A percentile compares a stretch with the other conserved stretches of the same genome.
Evolutionary conservation across 2,329 filamentous ascomycete species (phyloP).

Genomic region (Curvularia sp.): DNA sequence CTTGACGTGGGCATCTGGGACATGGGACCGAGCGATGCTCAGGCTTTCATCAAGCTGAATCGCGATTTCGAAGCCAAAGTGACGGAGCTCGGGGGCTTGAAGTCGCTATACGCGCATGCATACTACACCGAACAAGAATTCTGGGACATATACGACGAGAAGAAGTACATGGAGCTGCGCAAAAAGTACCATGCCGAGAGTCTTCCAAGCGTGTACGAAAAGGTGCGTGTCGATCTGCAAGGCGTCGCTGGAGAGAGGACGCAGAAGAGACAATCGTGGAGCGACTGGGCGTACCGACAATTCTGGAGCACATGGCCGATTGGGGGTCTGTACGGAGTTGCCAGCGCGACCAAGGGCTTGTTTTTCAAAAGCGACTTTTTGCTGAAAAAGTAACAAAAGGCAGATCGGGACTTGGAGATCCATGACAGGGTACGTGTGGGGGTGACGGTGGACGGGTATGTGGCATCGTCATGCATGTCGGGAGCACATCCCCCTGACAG

Average conservation of each 20-base stretch:
- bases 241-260: slow-evolving; percentile 36
- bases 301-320: slow-evolving; percentile 50
- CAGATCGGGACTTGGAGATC: background rate
- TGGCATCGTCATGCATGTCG: slow-evolving; percentile 1
- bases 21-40: slow-evolving; percentile 66
- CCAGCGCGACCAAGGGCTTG: slow-evolving; percentile 46
- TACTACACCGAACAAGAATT: slow-evolving; percentile 79
- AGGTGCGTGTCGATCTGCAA: slow-evolving; percentile 60
- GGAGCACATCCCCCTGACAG: slow-evolving; percentile 12
- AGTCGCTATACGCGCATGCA: slow-evolving; percentile 87
- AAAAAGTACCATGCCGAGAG: slow-evolving; percentile 68
- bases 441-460: slow-evolving; percentile 10
- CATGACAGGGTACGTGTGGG: slow-evolving; percentile 5
- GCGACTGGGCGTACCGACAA: slow-evolving; percentile 32
- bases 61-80: slow-evolving; percentile 75
- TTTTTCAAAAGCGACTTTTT: slow-evolving; percentile 45
- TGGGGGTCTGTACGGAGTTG: slow-evolving; percentile 51
- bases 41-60: slow-evolving; percentile 72
- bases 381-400: slow-evolving; percentile 35
- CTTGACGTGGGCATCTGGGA: slow-evolving; percentile 75
- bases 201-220: slow-evolving; percentile 74
- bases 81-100: slow-evolving; percentile 74
- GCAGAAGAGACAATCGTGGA: slow-evolving; percentile 34
- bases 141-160: slow-evolving; percentile 68
- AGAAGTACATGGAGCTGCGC: slow-evolving; percentile 69